Percentiles rank a stretch among this genome's conserved stretches.
Conservation (phyloP, 768 basidiomycete genomes). For the Russula griseocarnosa region DNA sequence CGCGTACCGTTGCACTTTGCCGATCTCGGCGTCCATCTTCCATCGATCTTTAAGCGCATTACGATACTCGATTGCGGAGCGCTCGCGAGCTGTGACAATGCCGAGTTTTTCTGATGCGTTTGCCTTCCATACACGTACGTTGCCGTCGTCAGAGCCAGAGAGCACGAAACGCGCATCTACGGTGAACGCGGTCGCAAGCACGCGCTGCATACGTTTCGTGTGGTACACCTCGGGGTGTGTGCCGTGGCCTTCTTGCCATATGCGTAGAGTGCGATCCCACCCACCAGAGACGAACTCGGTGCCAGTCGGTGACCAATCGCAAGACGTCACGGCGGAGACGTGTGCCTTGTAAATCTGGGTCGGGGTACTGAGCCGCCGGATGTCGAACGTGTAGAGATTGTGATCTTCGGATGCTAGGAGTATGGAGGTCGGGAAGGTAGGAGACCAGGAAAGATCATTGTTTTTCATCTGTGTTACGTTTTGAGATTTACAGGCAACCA, state of each 20-base stretch:
- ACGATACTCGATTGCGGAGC: conserved; percentile 89
- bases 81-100: conserved; percentile 82
- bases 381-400: conserved; percentile 97
- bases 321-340: conserved; percentile 93
- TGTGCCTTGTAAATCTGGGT: conserved; percentile 96
- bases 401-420: conserved; percentile 98
- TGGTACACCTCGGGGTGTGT: conserved; percentile 88
- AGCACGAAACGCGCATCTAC: conserved; percentile 88
- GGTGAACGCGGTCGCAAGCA: conserved; percentile 84
- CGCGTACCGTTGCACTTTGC: conserved; percentile 72
- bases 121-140: conserved; percentile 93
- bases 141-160: conserved; percentile 91
- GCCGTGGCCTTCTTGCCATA: conserved; percentile 88
- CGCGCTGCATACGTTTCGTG: conserved; percentile 98
- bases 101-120: conserved; percentile 91
- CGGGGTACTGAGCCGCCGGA: conserved; percentile 75
- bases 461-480: conserved; percentile 60
- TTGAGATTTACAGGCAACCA: conserved; percentile 12
- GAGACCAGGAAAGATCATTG: conserved; percentile 92
- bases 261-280: conserved; percentile 90
- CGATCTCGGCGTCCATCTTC: conserved; percentile 79
- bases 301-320: conserved; percentile 97
- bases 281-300: conserved; percentile 93
- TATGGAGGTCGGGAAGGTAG: conserved; percentile 86
- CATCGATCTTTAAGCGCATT: conserved; percentile 84